Base-by-base conservation (phyloP, 768 basidiomycete genomes). In the Amylocystis lapponica region DNA sequence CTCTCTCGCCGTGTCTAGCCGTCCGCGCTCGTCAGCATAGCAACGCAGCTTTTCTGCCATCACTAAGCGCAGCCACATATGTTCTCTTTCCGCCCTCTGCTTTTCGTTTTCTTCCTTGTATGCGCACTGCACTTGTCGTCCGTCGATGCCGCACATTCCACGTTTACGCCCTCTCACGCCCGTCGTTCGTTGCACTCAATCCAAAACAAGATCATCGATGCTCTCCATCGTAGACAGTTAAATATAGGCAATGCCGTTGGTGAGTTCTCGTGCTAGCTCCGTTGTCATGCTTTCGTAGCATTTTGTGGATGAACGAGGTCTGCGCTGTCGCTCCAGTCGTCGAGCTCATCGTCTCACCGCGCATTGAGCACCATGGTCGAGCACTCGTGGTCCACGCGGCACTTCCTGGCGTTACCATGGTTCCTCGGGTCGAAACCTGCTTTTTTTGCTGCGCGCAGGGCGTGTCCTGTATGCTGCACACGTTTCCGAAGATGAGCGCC, bases 81-180 rank as follows among this genome's bases (percentile, higher is more conserved):
- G 38, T 38, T 35, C 29, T 29, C 48, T 48, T 48, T 25, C 43
- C 40, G 20, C 36, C 48, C 13, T 19, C 41, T 37, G 29, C 23
- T 41, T 39, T 9, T 29, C 9, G 32, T 53, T 39, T 43, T 41
- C 37, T 44, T 60, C 43, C 48, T 69, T 27, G 39, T 61, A 16
- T 42, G 68, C 47, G 48, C 45, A 27, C 49, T 49, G 33, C 40
- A 62, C 45, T 30, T 61, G 39, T 46, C 51, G 6, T 31, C 51
- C 40, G 41, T 54, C 37, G 47, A 66, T 30, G 26, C 51, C 41
- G 54, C 63, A 35, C 75, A 71, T 50, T 67, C 71, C 0, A 68
- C 71, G n/a, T 42, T 58, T 7, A 33, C 50, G 51, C 60, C 36
- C 55, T 59, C 68, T 44, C 59, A 68, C 50, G 63, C 64, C 29